These are phyloP conservation scores for Cryptococcus maquisensis DNA, from an alignment of 1,284 basidiomycete genomes.

Conservation along the genomic window DNA sequence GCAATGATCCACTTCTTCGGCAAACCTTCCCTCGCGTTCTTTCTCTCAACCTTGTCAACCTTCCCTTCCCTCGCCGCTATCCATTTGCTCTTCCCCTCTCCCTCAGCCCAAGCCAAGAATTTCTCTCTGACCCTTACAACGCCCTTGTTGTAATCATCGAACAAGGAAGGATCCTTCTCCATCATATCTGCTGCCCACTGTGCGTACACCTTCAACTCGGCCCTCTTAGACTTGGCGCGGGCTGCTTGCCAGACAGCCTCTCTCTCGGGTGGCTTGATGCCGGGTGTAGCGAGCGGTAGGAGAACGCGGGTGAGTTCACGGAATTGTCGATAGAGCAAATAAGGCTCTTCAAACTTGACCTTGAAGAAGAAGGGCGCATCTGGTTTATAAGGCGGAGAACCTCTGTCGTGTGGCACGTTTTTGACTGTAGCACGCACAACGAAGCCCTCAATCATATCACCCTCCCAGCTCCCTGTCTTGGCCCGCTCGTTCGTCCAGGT, in stretches of 20 bases:
- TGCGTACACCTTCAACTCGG: constrained; percentile 49
- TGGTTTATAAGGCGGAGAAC: constrained; percentile 62
- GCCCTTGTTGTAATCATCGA: constrained; percentile 65
- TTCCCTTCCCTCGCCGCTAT: constrained; percentile 50
- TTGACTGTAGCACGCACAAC: constrained; percentile 78
- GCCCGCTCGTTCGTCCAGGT: constrained; percentile 67
- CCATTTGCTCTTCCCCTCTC: constrained; percentile 53
- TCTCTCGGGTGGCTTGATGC: constrained; percentile 1
- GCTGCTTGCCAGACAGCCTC: constrained; percentile 39
- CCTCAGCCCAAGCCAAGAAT: constrained; percentile 68
- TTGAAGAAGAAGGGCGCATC: constrained; percentile 97
- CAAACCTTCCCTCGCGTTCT: constrained; percentile 27
- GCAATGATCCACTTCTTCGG: constrained; percentile 77
- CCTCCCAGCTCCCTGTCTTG: constrained; percentile 70
- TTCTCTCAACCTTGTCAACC: constrained; percentile 14
- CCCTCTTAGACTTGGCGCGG: constrained; percentile 38
- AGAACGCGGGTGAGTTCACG: constrained; percentile 83
- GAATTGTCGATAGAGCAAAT: constrained; percentile 98
- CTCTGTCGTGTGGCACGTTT: constrained; percentile 14
- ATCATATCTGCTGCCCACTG: constrained; percentile 58
- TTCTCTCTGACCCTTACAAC: constrained; percentile 74
- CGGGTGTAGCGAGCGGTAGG: constrained; percentile 49
- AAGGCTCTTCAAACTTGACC: constrained; percentile 98
- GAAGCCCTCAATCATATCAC: constrained; percentile 89
- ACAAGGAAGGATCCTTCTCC: constrained; percentile 58